A percentile compares a stretch with the other conserved stretches of the same genome.
These are phyloP conservation scores for Nephelium lappaceum DNA, from an alignment of 345 rosid species.

Conservation along the genomic window DNA sequence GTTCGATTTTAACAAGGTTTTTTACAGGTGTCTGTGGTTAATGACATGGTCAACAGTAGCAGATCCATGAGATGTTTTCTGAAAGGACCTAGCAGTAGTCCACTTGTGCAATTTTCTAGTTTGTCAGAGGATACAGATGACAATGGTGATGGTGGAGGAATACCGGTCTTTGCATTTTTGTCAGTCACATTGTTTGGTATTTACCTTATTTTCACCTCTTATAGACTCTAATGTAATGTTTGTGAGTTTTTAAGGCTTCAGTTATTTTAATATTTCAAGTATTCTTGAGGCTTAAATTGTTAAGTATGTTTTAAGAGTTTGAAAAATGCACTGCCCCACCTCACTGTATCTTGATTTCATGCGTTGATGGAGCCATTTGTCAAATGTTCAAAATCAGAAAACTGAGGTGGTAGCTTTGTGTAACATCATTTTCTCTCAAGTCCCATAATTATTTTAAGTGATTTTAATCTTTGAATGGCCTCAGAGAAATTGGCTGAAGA, in stretches of 20 bases:
- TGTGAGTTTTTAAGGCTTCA: neutral
- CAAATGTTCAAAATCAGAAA: neutral
- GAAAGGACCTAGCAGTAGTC: conserved; percentile 48
- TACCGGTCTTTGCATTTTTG: conserved; percentile 66
- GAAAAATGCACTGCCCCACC: neutral
- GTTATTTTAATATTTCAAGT: neutral
- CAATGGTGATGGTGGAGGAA: conserved; percentile 74
- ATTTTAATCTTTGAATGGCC: conserved; percentile 25
- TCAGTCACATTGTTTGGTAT: conserved; percentile 67
- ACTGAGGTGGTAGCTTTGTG: neutral
- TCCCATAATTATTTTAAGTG: neutral
- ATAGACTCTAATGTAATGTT: neutral
- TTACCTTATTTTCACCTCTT: conserved; percentile 1
- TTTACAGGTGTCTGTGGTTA: conserved; percentile 58
- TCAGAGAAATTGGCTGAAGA: conserved; percentile 79
- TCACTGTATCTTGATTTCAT: neutral
- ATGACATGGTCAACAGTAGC: conserved; percentile 59
- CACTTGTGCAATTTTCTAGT: conserved; percentile 65
- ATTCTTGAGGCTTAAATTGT: neutral
- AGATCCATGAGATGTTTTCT: conserved; percentile 68
- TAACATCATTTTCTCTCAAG: neutral
- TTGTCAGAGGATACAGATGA: conserved; percentile 52
- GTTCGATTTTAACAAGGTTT: conserved; percentile 7
- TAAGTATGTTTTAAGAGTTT: neutral
- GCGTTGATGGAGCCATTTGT: neutral